Evolutionary conservation across 257 asterid genomes (phyloP), one percentile per base, ranked within the genome.

Genomic region (Leptodermis oblonga): DNA sequence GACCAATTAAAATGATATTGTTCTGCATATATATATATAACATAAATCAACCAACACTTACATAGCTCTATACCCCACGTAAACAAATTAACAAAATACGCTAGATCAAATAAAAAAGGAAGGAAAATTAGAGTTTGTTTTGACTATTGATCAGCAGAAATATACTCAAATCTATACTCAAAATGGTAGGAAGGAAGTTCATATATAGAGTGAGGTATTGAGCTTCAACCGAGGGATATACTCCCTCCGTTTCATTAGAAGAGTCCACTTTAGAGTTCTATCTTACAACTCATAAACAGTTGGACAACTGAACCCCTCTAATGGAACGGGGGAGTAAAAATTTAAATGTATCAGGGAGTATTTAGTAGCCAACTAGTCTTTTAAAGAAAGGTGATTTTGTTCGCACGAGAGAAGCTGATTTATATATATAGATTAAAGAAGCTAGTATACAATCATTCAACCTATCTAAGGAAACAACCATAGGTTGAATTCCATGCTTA

Each of bases 381-480:
- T 14, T 31, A 25, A 11, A 61, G 65, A 49, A 72, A 59, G 65
- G n/a, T 25, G 73, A 73, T 67, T 53, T 51, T 53, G 66, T 15
- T 42, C 52, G 71, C 58, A 64, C 64, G 20, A 73, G 61, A 59
- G 22, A 30, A 36, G 26, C 3, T 23, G 28, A 54, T 54, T 17
- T 12, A 56, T 23, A 69, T 48, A 15, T 62, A 22, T 70, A 26
- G 74, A 55, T 73, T 69, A 41, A 31, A 72, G 54, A 52, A n/a
- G 46, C 64, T 72, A 73, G 30, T 67, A 54, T 73, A 69, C 62
- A 69, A 56, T 58, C 49, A 69, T 56, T 42, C 62, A 34, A 63
- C 18, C 28, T 75, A 79, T 72, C 52, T 52, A 51, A 31, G 53
- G 52, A 61, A 51, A 23, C 70, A 65, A 69, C 69, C 74, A 41